A percentile compares a stretch with the other conserved stretches of the same genome.
Conservation (phyloP, 345 rosid genomes). For the Rubroshorea leprosula region DNA sequence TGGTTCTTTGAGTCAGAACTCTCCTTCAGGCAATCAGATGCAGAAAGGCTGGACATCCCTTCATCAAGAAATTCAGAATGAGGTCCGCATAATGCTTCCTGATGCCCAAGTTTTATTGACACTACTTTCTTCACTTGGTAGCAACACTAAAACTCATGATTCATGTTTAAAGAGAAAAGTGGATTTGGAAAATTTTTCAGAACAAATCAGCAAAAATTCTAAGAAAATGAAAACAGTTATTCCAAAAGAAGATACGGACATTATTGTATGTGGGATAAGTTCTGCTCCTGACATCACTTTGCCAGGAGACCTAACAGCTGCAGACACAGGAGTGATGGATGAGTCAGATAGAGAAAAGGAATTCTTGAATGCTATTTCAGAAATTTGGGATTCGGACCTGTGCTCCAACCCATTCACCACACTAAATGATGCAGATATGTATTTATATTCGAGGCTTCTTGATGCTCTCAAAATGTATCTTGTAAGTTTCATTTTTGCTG, state of each 20-base stretch:
- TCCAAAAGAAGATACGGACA: constrained; percentile 43
- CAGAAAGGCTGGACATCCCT: constrained; percentile 39
- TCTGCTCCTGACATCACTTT: constrained; percentile 28
- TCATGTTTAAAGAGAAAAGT: constrained; percentile 44
- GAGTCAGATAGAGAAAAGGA: constrained; percentile 41
- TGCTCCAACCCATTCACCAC: constrained; percentile 28
- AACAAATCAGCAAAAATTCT: constrained; percentile 15
- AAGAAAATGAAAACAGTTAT: constrained; percentile 43
- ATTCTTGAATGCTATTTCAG: constrained; percentile 38
- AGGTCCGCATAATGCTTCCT: constrained; percentile 61
- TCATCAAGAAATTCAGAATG: constrained; percentile 57
- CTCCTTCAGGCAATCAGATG: constrained; percentile 23
- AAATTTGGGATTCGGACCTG: constrained; percentile 59
- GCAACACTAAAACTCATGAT: constrained; percentile 24
- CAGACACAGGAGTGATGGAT: constrained; percentile 26
- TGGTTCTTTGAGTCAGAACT: constrained; percentile 30
- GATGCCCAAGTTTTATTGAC: constrained; percentile 75
- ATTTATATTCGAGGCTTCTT: constrained; percentile 62
- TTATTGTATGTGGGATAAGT: constrained; percentile 53
- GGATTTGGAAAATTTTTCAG: constrained; percentile 25
- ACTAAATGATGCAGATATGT: constrained; percentile 51
- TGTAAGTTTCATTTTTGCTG: constrained; percentile 36
- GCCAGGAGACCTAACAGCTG: constrained; percentile 27
- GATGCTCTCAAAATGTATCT: constrained; percentile 66
- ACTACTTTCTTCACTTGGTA: constrained; percentile 47